Base-by-base conservation (phyloP, 495 filamentous ascomycete species). In the Aspergillus funiculosus region DNA sequence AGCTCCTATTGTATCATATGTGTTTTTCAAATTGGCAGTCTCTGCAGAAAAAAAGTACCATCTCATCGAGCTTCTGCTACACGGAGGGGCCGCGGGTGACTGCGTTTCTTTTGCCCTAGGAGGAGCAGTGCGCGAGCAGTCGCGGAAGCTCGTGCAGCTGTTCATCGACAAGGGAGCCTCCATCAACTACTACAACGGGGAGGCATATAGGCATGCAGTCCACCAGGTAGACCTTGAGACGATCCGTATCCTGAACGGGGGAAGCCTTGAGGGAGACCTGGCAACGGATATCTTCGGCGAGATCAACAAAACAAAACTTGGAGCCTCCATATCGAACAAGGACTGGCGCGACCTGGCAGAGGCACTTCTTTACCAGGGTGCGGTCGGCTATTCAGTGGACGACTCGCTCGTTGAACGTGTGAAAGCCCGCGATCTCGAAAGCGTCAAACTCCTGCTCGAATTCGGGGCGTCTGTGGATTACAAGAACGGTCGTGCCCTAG, bases 161-260 rank as follows among this genome's bases (percentile, higher is more conserved):
- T 35, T 48, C 14, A 37, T 48, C 9, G 30, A 41, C 19, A 48
- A 48, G 7, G 46, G 46, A 1, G 46, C 28, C 0, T 48, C 46
- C 9, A 31, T 48, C 29, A 41, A 48, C 28, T n/a, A 39, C 5
- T 27, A 48, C 21, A 22, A 39, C 15, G 46, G 14, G 0, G 46
- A 41, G 29, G 29, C 25, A 7, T 48, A 48, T 17, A 13, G 46
- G 10, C 37, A 48, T 41, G 46, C 46, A 1, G 26, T 48, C 1
- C 38, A 41, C 6, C 28, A 40, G 29, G 37, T 48, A 2, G 46
- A 48, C 15, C 20, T 48, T 5, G 37, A 48, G 8, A 35, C 21
- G 8, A 1, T 28, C 19, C 28, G 21, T 4, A 41, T 48, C 6
- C 27, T 48, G 14, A 48, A 35, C 29, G 13, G 24, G 7, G 46